A percentile compares a stretch with the other conserved stretches of the same genome.
phyloP scores from a whole-genome alignment of 192 early-diverging fungal species.

The Gigaspora rosea region DNA sequence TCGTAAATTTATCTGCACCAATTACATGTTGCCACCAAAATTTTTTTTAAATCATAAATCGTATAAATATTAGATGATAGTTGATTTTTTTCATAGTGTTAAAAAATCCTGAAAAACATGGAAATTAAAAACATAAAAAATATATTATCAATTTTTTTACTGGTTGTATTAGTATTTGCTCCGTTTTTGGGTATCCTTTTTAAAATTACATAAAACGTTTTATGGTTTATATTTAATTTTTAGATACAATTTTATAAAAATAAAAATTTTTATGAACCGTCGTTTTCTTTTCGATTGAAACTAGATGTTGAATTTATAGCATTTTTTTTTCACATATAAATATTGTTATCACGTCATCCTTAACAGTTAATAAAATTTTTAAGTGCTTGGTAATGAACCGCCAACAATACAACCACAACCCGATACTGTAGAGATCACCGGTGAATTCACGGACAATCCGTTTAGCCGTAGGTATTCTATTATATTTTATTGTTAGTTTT shows the following conservation, averaged over 20 bases:
- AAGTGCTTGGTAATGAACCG: not conserved
- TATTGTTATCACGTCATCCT: not conserved
- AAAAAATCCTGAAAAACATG: not conserved
- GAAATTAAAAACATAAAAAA: not conserved
- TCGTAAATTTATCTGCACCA: not conserved
- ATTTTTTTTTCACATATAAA: not conserved
- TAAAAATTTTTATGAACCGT: not conserved
- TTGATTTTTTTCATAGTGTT: no score
- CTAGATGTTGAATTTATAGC: no score
- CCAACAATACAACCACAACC: not conserved
- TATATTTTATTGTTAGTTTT: not conserved
- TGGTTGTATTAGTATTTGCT: not conserved
- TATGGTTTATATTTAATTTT: not conserved
- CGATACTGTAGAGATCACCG: slow-evolving; percentile 25
- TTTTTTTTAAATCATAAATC: slow-evolving; percentile 1
- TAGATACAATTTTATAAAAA: not conserved
- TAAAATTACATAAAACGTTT: not conserved
- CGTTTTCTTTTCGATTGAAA: no score
- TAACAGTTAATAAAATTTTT: not conserved
- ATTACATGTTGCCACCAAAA: slow-evolving; percentile 16
- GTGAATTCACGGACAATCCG: slow-evolving; percentile 45
- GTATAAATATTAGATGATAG: not conserved
- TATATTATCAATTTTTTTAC: not conserved
- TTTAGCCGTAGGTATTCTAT: slow-evolving; percentile 41
- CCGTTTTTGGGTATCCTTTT: not conserved